A percentile compares a stretch with the other conserved stretches of the same genome.
Conservation (phyloP, 164 flowering plant species). For the Chloranthus sessilifolius region DNA sequence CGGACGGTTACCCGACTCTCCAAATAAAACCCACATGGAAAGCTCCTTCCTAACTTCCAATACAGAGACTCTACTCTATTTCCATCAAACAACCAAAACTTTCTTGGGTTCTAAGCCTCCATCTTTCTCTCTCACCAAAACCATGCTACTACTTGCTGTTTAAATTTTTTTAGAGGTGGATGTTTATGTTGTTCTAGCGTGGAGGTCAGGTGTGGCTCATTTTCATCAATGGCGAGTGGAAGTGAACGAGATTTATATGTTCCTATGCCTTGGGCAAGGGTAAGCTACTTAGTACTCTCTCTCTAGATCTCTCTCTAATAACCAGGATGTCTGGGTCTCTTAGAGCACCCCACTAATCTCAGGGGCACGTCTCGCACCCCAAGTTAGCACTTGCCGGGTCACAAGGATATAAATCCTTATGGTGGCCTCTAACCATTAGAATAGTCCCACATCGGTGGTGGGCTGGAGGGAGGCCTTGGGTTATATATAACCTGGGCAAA, state of each 20-base stretch:
- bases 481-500: no score
- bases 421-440: no score
- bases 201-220: neutral
- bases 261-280: conserved; percentile 10
- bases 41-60: conserved; percentile 48
- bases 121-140: conserved; percentile 10
- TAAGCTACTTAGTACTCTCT: conserved; percentile 8
- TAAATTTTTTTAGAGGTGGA: conserved; percentile 8
- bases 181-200: conserved; percentile 1
- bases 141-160: conserved; percentile 9
- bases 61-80: neutral
- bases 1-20: conserved; percentile 14
- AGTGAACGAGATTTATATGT: conserved; percentile 4
- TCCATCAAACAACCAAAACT: conserved; percentile 5
- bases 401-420: no score
- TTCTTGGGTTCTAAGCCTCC: conserved; percentile 26
- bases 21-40: conserved; percentile 20
- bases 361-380: no score
- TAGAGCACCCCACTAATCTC: no score
- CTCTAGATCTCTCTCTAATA: no score
- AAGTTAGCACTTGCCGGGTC: no score
- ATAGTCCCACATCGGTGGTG: no score
- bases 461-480: no score
- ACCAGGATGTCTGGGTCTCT: no score
- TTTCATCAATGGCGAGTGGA: conserved; percentile 17